Evolutionary conservation across 73 alveolate genomes (phyloP).

Genomic region (Tetrahymena malaccensis): DNA sequence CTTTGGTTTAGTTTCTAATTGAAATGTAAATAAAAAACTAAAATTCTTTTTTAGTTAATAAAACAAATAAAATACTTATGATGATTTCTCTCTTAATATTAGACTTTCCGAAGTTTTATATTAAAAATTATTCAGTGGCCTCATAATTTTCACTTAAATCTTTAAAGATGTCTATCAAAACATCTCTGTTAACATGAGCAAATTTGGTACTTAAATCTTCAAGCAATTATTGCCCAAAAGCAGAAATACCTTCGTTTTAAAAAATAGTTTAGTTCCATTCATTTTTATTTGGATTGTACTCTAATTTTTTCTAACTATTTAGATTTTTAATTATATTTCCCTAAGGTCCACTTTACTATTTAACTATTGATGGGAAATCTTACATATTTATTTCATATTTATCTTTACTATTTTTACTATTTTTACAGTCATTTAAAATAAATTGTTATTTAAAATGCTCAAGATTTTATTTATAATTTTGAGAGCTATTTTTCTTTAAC

Average conservation of each 20-base stretch:
- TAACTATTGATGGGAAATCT: not conserved
- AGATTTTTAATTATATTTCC: not conserved
- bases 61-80: not conserved
- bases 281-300: not conserved
- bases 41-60: too few relatives aligned
- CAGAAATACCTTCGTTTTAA: not conserved
- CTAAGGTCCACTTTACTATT: not conserved
- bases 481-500: not conserved
- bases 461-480: not conserved
- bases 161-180: not conserved
- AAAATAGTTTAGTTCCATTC: not conserved
- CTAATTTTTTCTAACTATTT: not conserved
- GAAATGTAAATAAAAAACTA: not conserved
- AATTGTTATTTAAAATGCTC: not conserved
- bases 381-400: not conserved
- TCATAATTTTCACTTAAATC: not conserved
- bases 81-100: not conserved
- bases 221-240: not conserved
- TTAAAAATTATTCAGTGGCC: not conserved
- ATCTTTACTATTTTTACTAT: not conserved
- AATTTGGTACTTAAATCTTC: not conserved
- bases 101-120: not conserved
- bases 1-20: not conserved
- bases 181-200: not conserved
- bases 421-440: not conserved